These are phyloP conservation scores for Conoideocrella luteorostrata DNA, from an alignment of 2,329 filamentous ascomycete species.

Conservation along the genomic window DNA sequence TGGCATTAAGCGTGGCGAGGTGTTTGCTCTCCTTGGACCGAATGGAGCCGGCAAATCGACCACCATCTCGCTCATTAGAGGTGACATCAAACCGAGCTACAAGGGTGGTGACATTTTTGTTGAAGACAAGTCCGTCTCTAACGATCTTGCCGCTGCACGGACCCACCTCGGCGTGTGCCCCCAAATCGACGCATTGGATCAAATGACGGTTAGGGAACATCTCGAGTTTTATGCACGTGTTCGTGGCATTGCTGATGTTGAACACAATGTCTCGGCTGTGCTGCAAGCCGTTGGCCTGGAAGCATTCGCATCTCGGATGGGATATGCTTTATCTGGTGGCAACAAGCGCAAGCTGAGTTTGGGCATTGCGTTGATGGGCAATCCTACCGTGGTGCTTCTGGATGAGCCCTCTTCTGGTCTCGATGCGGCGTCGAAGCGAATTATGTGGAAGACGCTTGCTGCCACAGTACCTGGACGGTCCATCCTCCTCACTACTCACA, in stretches of 20 bases:
- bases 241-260: conserved; percentile 67
- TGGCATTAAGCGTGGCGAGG: conserved; percentile 69
- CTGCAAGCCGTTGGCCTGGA: conserved; percentile 74
- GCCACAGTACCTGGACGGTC: conserved; percentile 70
- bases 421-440: conserved; percentile 82
- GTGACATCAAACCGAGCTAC: conserved; percentile 69
- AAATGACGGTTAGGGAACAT: conserved; percentile 85
- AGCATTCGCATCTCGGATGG: conserved; percentile 67
- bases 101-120: conserved; percentile 75
- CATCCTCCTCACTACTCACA: conserved; percentile 84
- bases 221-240: conserved; percentile 81
- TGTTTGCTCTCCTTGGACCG: conserved; percentile 83
- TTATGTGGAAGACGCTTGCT: conserved; percentile 86
- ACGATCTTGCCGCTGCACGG: conserved; percentile 64
- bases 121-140: conserved; percentile 69
- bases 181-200: conserved; percentile 80
- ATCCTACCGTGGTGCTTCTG: conserved; percentile 77
- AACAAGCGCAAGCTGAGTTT: conserved; percentile 91
- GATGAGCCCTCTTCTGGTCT: conserved; percentile 87
- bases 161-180: conserved; percentile 84
- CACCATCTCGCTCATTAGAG: conserved; percentile 80
- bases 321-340: conserved; percentile 73
- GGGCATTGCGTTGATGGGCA: conserved; percentile 87
- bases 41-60: conserved; percentile 91
- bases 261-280: conserved; percentile 71